Conservation (phyloP, 441 rosid species). For the Daphne laureola region DNA sequence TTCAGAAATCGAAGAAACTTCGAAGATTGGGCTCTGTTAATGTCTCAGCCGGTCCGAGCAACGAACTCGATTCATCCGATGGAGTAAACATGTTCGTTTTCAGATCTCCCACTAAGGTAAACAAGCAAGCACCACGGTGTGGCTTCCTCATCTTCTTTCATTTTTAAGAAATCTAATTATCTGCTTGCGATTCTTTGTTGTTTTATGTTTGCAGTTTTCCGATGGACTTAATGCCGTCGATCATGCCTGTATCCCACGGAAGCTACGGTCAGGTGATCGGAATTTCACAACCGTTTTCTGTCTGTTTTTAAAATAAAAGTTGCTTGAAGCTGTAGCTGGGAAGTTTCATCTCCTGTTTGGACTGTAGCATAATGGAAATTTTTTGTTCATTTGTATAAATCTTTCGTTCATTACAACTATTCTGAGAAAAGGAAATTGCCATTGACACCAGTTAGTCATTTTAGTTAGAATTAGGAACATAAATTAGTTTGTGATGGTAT, state of each 20-base stretch:
- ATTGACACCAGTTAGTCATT: too few species aligned
- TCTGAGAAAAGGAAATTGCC: too few species aligned
- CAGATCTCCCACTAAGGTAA: slow-evolving; percentile 54
- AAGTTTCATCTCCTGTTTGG: slow-evolving; percentile 43
- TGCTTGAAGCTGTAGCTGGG: slow-evolving; percentile 31
- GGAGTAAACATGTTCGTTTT: slow-evolving; percentile 26
- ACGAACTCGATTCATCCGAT: slow-evolving; percentile 24
- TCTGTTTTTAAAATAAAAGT: slow-evolving; percentile 17
- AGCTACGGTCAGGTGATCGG: slow-evolving; percentile 78
- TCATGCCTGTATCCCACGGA: slow-evolving; percentile 86
- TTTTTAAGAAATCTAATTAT: slow-evolving; percentile 1
- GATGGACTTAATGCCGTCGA: slow-evolving; percentile 47
- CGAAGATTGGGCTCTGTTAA: slow-evolving; percentile 47
- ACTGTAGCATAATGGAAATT: slow-evolving; percentile 35
- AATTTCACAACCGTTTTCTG: background rate
- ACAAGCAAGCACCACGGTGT: too few species aligned
- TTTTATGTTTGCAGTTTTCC: slow-evolving; percentile 27
- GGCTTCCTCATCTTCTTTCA: background rate
- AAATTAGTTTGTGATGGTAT: slow-evolving; percentile 8
- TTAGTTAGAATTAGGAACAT: too few species aligned
- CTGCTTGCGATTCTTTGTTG: background rate
- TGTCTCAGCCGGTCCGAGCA: slow-evolving; percentile 17
- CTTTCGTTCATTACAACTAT: background rate
- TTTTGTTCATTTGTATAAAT: too few species aligned
- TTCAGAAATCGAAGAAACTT: slow-evolving; percentile 46